Conservation (phyloP, 2,329 filamentous ascomycete genomes). For the Ceratocystis colombiana region DNA sequence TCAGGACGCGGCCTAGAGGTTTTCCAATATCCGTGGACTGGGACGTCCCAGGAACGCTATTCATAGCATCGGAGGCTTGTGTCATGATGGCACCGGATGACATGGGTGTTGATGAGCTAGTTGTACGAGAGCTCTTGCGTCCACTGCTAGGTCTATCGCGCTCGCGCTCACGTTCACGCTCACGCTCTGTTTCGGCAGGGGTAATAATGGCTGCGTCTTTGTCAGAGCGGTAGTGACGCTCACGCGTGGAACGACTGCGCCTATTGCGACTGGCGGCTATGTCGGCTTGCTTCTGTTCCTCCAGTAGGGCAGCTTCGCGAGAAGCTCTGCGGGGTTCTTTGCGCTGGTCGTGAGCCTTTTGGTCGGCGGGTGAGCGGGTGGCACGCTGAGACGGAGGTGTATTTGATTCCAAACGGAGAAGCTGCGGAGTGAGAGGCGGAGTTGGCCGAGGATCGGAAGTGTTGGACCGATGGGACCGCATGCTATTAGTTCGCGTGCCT, state of each 20-base stretch:
- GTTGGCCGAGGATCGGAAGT: constrained; percentile 6
- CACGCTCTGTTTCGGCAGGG: background rate
- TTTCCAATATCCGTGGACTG: background rate
- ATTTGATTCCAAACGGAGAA: constrained; percentile 15
- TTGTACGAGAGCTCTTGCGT: constrained; percentile 9
- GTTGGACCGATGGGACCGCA: constrained; percentile 20
- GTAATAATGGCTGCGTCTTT: background rate
- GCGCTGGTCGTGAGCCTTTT: constrained; percentile 7
- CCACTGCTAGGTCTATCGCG: background rate
- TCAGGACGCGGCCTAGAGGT: background rate
- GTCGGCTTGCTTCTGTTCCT: background rate
- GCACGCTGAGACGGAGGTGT: constrained; percentile 17
- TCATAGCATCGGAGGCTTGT: background rate
- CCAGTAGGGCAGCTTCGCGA: background rate
- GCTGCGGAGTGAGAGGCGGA: constrained; percentile 5
- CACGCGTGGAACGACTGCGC: constrained; percentile 4
- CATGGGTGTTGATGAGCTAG: background rate
- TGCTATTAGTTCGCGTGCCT: constrained; percentile 18
- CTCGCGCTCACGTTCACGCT: no score
- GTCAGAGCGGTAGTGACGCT: constrained; percentile 1
- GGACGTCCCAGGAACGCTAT: background rate
- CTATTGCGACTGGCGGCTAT: background rate
- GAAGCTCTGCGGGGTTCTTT: background rate
- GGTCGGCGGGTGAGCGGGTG: constrained; percentile 14
- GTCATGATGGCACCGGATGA: background rate